Conservation (phyloP, 768 basidiomycete genomes). For the Sutorius australiensis region DNA sequence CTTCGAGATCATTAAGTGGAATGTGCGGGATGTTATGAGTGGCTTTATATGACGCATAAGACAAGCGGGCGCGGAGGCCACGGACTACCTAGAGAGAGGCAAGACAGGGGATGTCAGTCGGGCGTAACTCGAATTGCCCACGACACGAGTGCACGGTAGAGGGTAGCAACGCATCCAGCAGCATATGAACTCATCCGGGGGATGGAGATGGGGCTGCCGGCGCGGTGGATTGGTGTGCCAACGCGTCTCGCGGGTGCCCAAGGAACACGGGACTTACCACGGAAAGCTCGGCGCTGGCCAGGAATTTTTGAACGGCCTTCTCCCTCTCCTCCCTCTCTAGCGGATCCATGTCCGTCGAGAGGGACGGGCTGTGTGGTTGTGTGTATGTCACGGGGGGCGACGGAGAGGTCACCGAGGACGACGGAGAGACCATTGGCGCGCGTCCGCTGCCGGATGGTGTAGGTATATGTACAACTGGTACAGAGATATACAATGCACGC, state of each 20-base stretch:
- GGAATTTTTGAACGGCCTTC: constrained; percentile 68
- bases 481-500: constrained; percentile 15
- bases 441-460: constrained; percentile 17
- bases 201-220: constrained; percentile 10
- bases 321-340: constrained; percentile 58
- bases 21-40: constrained; percentile 65
- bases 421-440: constrained; percentile 68
- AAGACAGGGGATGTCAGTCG: constrained; percentile 31
- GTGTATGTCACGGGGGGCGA: constrained; percentile 71
- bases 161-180: neutral
- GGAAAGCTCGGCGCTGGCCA: constrained; percentile 74
- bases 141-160: constrained; percentile 7
- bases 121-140: constrained; percentile 6
- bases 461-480: constrained; percentile 16
- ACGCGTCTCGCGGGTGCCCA: constrained; percentile 45
- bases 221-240: constrained; percentile 28
- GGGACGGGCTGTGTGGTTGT: constrained; percentile 39
- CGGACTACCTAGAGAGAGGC: constrained; percentile 63
- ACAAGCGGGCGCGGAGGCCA: constrained; percentile 72
- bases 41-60: constrained; percentile 84
- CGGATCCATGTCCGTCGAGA: constrained; percentile 39
- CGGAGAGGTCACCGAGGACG: constrained; percentile 78
- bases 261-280: constrained; percentile 55
- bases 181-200: neutral
- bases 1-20: constrained; percentile 69